Conservation (phyloP, 129 eudicot species). For the Flaveria robusta region DNA sequence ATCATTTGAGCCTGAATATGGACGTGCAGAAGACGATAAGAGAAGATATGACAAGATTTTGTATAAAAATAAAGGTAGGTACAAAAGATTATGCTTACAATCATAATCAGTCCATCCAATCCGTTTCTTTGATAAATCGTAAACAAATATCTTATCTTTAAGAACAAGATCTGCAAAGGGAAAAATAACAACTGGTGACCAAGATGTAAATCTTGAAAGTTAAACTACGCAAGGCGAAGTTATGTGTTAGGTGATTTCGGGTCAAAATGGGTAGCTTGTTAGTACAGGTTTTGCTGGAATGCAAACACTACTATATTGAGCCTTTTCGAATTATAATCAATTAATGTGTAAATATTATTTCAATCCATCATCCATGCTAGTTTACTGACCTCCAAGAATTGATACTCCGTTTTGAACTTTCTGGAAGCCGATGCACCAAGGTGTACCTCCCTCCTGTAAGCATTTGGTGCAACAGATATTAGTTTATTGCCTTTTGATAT, state of each 20-base stretch:
- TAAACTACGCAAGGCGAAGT: not conserved
- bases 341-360: not conserved
- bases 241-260: not conserved
- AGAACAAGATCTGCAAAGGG: conserved; percentile 74
- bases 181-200: not conserved
- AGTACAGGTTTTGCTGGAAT: not conserved
- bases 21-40: not conserved
- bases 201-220: not conserved
- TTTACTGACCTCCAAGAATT: conserved; percentile 85
- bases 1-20: conserved; percentile 63
- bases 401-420: conserved; percentile 68
- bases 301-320: not conserved
- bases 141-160: conserved; percentile 83
- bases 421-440: conserved; percentile 95
- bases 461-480: conserved; percentile 15
- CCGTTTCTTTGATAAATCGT: conserved; percentile 70
- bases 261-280: not conserved
- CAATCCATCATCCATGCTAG: conserved; percentile 1
- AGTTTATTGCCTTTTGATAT: not conserved
- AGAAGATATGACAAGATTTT: not conserved
- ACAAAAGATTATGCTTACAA: conserved; percentile 56
- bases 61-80: not conserved
- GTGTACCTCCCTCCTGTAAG: conserved; percentile 75
- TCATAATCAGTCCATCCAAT: conserved; percentile 97
- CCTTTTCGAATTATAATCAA: not conserved